Conservation (phyloP, 345 rosid genomes). For the Euphorbia pulcherrima region DNA sequence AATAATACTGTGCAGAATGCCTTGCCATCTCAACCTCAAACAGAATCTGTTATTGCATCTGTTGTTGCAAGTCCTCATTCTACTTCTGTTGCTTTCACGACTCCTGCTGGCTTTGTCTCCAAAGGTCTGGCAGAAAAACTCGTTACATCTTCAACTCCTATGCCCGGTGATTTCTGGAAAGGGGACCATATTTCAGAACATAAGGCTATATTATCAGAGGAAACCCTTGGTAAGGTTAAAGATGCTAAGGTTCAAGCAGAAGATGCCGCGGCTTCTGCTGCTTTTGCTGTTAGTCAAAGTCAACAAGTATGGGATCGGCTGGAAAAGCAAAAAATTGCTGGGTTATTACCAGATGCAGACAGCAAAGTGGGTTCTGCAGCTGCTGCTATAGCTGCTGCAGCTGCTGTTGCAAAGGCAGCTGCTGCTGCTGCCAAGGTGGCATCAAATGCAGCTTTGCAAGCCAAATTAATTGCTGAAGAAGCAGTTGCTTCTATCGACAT, state of each 20-base stretch:
- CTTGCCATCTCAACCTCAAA: slow-evolving; percentile 43
- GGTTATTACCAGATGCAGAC: slow-evolving; percentile 55
- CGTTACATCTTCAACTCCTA: slow-evolving; percentile 38
- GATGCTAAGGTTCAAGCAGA: slow-evolving; percentile 77
- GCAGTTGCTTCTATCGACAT: slow-evolving; percentile 38
- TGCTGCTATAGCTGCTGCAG: slow-evolving; percentile 77
- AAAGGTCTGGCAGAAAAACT: slow-evolving; percentile 38
- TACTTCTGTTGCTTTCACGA: slow-evolving; percentile 38
- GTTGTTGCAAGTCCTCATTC: slow-evolving; percentile 31
- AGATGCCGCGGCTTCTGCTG: slow-evolving; percentile 73
- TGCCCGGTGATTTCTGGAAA: slow-evolving; percentile 34
- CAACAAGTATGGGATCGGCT: slow-evolving; percentile 73
- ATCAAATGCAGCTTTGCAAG: slow-evolving; percentile 88
- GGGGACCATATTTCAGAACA: slow-evolving; percentile 35
- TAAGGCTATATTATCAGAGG: slow-evolving; percentile 53
- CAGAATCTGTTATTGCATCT: slow-evolving; percentile 38
- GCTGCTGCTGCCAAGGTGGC: slow-evolving; percentile 97
- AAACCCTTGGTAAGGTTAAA: slow-evolving; percentile 51
- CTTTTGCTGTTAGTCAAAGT: slow-evolving; percentile 66
- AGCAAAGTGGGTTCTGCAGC: slow-evolving; percentile 79
- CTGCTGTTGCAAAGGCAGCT: slow-evolving; percentile 96
- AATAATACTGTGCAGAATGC: slow-evolving; percentile 42
- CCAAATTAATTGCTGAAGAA: slow-evolving; percentile 91
- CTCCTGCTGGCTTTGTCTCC: slow-evolving; percentile 38
- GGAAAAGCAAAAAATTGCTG: slow-evolving; percentile 50